Evolutionary conservation across 2,329 filamentous ascomycete genomes (phyloP).

Genomic region (Fusarium phyllophilum): DNA sequence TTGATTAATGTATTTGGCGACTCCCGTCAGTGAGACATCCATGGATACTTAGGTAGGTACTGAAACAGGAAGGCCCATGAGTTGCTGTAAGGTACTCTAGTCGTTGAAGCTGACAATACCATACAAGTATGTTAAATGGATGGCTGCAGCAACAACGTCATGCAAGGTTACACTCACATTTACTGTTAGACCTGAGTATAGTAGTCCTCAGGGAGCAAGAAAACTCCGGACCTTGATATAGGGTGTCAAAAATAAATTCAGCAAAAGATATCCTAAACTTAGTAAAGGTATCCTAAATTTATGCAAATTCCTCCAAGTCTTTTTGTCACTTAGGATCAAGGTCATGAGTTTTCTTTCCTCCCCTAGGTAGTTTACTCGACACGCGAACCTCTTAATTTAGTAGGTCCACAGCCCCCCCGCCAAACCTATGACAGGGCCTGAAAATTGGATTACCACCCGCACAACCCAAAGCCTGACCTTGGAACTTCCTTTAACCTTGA

Average conservation of each 20-base stretch:
- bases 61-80: not conserved
- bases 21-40: not conserved
- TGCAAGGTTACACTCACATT: constrained; percentile 3
- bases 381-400: not conserved
- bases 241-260: too few species aligned
- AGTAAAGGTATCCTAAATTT: too few species aligned
- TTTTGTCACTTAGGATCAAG: too few species aligned
- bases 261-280: too few species aligned
- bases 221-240: too few species aligned
- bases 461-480: constrained; percentile 28
- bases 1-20: not conserved
- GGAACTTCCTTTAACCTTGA: constrained; percentile 29
- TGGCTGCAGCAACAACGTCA: constrained; percentile 15
- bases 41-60: not conserved
- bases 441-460: constrained; percentile 37
- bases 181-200: not conserved
- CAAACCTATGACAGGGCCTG: constrained; percentile 32
- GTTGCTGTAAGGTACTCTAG: not conserved
- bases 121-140: not conserved
- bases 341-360: too few species aligned
- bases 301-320: too few species aligned
- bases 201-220: not conserved
- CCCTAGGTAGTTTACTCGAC: not conserved
- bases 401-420: constrained; percentile 44
- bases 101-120: not conserved